Percentiles rank a stretch among this genome's conserved stretches.
Evolutionary conservation across 768 basidiomycete species (phyloP).

Genomic region (Kwoniella mangroviensis): DNA sequence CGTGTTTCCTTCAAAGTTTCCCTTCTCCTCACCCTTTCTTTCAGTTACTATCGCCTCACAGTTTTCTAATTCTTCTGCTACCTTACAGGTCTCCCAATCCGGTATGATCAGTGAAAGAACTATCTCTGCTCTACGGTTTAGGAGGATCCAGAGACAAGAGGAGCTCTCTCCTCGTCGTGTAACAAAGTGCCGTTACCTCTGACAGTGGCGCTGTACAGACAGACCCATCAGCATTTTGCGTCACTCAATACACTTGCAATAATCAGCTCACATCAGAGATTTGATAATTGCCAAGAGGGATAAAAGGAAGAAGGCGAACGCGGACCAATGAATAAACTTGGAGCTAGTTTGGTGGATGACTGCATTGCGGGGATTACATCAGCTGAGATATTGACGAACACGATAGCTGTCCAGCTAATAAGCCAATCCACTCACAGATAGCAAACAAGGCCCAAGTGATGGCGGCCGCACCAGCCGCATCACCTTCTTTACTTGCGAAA

Average conservation of each 20-base stretch:
- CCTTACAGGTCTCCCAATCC: no score
- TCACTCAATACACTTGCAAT: neutral
- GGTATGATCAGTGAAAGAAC: no score
- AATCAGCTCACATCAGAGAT: constrained; percentile 62
- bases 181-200: constrained; percentile 65
- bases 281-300: constrained; percentile 83
- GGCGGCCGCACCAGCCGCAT: constrained; percentile 87
- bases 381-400: neutral
- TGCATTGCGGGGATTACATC: constrained; percentile 7
- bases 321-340: constrained; percentile 86
- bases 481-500: constrained; percentile 86
- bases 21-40: no score
- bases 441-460: constrained; percentile 94
- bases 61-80: no score
- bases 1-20: no score
- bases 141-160: constrained; percentile 64
- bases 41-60: no score
- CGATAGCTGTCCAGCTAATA: no score
- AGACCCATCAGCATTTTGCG: constrained; percentile 53
- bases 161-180: constrained; percentile 84
- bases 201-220: constrained; percentile 59
- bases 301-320: constrained; percentile 82
- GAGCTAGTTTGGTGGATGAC: constrained; percentile 63
- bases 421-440: constrained; percentile 68
- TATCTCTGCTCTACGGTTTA: constrained; percentile 5